Percentiles rank a stretch among this genome's conserved stretches.
phyloP scores from a whole-genome alignment of 2,329 filamentous ascomycete species.

The Byssothecium circinans region DNA sequence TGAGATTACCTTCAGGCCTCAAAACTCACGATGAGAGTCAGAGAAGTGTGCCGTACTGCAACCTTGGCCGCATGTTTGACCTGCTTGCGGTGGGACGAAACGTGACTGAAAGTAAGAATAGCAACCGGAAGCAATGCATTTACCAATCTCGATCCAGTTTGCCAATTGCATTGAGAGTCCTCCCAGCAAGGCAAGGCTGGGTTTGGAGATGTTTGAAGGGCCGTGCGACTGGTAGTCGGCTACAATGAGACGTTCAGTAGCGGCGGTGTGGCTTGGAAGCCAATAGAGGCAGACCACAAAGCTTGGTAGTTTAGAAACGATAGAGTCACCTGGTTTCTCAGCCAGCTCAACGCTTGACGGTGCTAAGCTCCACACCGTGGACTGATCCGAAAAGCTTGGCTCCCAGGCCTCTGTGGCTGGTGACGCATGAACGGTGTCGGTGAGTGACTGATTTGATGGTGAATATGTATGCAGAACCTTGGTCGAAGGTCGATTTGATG shows the following conservation, averaged over 20 bases:
- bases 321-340: not conserved
- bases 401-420: conserved; percentile 15
- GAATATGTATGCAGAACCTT: not conserved
- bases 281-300: conserved; percentile 3
- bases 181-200: conserved; percentile 9
- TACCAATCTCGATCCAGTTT: conserved; percentile 12
- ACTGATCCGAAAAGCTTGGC: conserved; percentile 28
- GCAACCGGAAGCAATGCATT: conserved; percentile 17
- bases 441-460: not conserved
- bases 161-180: conserved; percentile 13
- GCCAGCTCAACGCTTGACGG: conserved; percentile 5
- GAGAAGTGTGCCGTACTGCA: conserved; percentile 12
- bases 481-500: no score
- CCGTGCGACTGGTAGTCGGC: conserved; percentile 7
- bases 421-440: conserved; percentile 18
- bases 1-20: conserved; percentile 21
- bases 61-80: conserved; percentile 13
- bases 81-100: conserved; percentile 21
- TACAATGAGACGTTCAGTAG: conserved; percentile 6
- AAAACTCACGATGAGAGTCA: conserved; percentile 14
- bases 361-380: conserved; percentile 24
- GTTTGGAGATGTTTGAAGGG: conserved; percentile 2
- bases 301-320: not conserved
- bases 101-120: conserved; percentile 28
- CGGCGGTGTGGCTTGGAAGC: not conserved